Conservation (phyloP, 495 filamentous ascomycete species). For the Paragyromitra xinjiangensis region DNA sequence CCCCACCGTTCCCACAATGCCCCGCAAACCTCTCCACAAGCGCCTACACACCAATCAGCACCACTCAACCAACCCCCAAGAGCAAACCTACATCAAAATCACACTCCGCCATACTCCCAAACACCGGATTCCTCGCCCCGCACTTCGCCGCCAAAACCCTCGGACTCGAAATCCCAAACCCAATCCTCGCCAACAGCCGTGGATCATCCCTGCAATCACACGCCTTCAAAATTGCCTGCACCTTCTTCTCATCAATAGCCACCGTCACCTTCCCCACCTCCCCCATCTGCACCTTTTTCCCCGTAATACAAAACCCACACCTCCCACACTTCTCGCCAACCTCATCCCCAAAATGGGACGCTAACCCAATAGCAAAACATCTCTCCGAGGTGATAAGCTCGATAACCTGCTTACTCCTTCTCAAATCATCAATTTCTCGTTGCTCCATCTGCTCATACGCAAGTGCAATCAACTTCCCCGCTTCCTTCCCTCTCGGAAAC, state of each 20-base stretch:
- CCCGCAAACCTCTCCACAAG: slow-evolving; percentile 28
- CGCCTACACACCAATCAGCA: slow-evolving; percentile 23
- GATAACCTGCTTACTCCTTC: slow-evolving; percentile 63
- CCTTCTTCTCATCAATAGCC: slow-evolving; percentile 57
- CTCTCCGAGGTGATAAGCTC: slow-evolving; percentile 62
- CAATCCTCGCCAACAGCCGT: slow-evolving; percentile 65
- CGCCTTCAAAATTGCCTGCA: slow-evolving; percentile 60
- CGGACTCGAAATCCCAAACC: slow-evolving; percentile 69
- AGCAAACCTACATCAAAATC: slow-evolving; percentile 58
- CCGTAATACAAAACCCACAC: slow-evolving; percentile 65
- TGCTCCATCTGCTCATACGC: slow-evolving; percentile 63
- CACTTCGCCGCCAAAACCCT: slow-evolving; percentile 62
- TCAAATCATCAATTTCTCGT: slow-evolving; percentile 64
- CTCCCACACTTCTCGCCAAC: slow-evolving; percentile 63
- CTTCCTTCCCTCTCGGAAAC: slow-evolving; percentile 61
- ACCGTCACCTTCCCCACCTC: slow-evolving; percentile 32
- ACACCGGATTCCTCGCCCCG: slow-evolving; percentile 58
- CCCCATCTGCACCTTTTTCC: slow-evolving; percentile 58
- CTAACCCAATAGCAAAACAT: slow-evolving; percentile 64
- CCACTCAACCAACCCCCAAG: not conserved
- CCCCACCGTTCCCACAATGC: not conserved
- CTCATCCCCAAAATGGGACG: slow-evolving; percentile 67
- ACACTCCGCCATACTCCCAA: slow-evolving; percentile 64
- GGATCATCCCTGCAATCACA: slow-evolving; percentile 65
- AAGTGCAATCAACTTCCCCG: slow-evolving; percentile 58